Base-by-base conservation (phyloP, 2,329 filamentous ascomycete genomes). In the Biscogniauxia mediterranea region DNA sequence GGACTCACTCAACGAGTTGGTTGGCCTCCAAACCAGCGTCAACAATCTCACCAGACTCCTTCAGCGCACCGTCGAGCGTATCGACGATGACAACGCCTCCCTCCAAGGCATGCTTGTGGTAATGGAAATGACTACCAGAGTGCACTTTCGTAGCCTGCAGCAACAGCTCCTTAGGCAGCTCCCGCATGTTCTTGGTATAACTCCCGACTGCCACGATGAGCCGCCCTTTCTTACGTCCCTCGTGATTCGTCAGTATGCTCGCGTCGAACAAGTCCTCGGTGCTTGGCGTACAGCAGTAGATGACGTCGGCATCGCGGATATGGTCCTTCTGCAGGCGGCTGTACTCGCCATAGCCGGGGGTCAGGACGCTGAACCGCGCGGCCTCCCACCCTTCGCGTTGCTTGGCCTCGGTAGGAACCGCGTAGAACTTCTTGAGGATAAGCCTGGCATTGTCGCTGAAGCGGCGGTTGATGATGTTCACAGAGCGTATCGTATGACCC, bases 271-370 rank as follows among this genome's bases (percentile, higher is more conserved):
- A 79, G 1, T 91, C 90, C 38, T 84, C 80, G 0, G 82, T 84
- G 0, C 88, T 89, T 0, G 93, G 92, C 1, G 93, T 97, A 66
- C 92, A 96, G 77, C 92, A 94, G 77, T 96, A 95, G 46, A 98
- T 90, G 9, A 91, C 89, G 69, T 95, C 91, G 0, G 91, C 86
- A 8, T 85, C 85, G 46, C 86, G 80, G 56, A 97, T 80, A 55
- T 92, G 85, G 46, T 89, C 85, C 69, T 89, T 89, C 42, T 93
- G 76, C 20, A 95, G 78, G 1, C 91, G 76, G 7, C 80, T 75
- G 69, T 82, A 87, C 69, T 87, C 93, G 59, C 84, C 86, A 66
- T 94, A 94, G 1, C 84, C 81, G 0, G 87, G 88, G 5, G 91
- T 93, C 54, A 89, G 69, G 20, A 87, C 75, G 32, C 85, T 85